Evolutionary conservation across 2,329 filamentous ascomycete species (phyloP), one percentile per base, ranked within the genome.

Genomic region (Magnaporthiopsis rhizophila): DNA sequence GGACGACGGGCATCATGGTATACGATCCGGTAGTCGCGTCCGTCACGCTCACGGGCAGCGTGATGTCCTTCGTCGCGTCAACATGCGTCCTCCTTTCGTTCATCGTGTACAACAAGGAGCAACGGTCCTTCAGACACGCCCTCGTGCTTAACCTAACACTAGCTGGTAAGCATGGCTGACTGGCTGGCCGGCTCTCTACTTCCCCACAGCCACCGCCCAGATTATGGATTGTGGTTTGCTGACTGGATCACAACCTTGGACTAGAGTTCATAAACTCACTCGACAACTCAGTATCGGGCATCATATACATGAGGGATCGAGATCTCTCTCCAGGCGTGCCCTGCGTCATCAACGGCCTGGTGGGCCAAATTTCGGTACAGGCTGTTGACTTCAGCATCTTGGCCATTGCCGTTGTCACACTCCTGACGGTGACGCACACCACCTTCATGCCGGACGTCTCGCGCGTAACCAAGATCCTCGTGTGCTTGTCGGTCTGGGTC

Each of bases 351-450:
- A 81, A 80, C 67, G 79, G 78, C 50, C 79, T 76, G 70, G 66
- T 80, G 53, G 77, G 77, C 30, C 80, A 81, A 64, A 71, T 80
- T 59, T 79, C 76, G 2, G 79, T 80, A 15, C 78, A 81, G 68
- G 75, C 76, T 3, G 72, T 73, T 30, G 76, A 77, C 64, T 77
- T 80, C 65, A 76, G 75, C 36, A 78, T 81, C 63, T 71, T 81
- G 18, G 74, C 78, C 50, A 81, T 81, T 32, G 73, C 78, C 15
- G 71, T 81, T 24, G 72, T 77, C 50, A 62, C 61, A 26, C 26
- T 62, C n/a, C 61, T 62, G 13, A 62, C 61, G 38, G 53, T 62
- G 24, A 74, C 71, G 21, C 71, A 73, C 61, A 72, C 70, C 62
- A 72, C 74, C 3, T 72, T 73, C 56, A 68, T 76, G 65, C 70